phyloP scores from a whole-genome alignment of 1,284 basidiomycete species.

The Xerocomus nothofagi region DNA sequence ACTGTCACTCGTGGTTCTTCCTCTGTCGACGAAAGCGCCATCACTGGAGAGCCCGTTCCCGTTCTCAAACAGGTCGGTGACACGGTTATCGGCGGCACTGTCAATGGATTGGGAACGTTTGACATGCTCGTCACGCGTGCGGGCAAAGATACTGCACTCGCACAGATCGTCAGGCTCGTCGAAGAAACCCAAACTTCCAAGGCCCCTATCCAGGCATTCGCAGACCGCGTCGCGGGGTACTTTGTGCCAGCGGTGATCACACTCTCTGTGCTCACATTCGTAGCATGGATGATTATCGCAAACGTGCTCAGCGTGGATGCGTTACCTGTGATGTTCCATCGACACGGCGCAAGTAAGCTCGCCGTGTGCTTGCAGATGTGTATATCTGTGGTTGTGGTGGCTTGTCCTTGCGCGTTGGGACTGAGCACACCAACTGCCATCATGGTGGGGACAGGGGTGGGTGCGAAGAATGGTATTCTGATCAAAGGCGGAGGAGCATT shows the following conservation, averaged over 20 bases:
- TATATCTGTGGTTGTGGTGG: constrained; percentile 97
- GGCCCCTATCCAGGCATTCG: constrained; percentile 97
- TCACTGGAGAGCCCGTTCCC: constrained; percentile 96
- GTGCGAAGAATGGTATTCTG: constrained; percentile 94
- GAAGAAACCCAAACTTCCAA: constrained; percentile 98
- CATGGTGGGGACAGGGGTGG: constrained; percentile 99
- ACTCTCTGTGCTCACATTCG: constrained; percentile 81
- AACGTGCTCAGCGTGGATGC: constrained; percentile 55
- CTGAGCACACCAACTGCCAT: constrained; percentile 97
- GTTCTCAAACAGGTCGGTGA: constrained; percentile 84
- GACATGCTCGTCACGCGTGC: constrained; percentile 95
- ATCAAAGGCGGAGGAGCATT: constrained; percentile 97
- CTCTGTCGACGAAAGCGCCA: constrained; percentile 93
- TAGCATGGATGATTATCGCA: constrained; percentile 82
- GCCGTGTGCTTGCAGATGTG: constrained; percentile 96
- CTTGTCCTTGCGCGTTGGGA: constrained; percentile 97
- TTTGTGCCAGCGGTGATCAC: constrained; percentile 93
- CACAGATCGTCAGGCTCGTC: constrained; percentile 96
- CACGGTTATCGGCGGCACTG: constrained; percentile 91
- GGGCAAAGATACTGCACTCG: constrained; percentile 92
- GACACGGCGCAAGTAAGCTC: constrained; percentile 81
- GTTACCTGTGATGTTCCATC: constrained; percentile 84
- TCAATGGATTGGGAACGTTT: constrained; percentile 95
- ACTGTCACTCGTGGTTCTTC: constrained; percentile 85
- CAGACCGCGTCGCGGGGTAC: constrained; percentile 91